Base-by-base conservation (phyloP, 1,284 basidiomycete species). In the Acaromyces ingoldii region DNA sequence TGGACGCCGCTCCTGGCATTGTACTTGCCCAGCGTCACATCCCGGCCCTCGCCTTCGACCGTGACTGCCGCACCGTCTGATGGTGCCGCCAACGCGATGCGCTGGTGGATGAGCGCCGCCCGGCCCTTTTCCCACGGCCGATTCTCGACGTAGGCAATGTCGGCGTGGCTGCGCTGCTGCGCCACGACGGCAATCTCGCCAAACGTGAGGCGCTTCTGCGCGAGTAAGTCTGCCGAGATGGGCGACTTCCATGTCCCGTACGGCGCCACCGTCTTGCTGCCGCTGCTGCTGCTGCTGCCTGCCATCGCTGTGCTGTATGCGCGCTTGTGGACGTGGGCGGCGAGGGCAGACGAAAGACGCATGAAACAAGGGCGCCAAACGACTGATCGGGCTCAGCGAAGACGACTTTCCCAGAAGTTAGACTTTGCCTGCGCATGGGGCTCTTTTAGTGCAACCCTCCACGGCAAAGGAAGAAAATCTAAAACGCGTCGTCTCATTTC, bases 111-210 rank as follows among this genome's bases (percentile, higher is more conserved):
- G 9, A 87, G 74, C 0, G 83, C 83, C 43, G 67, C 78, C 1
- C 85, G 78, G 6, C 85, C 83, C 11, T 74, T 78, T 64, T 87
- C 84, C 13, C 80, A 78, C 0, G 86, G 84, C 7, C 85, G 75
- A 7, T 75, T 77, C 65, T 87, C 85, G 45, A 85, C 63, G 72
- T 84, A 82, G 62, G 84, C 85, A 21, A 85, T 69, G 2, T 36
- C 25, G n/a, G 46, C 37, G 9, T 9, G 6, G 17, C 9, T 28
- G 13, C 1, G 13, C 17, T 19, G 9, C 26, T 13, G 15, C 25
- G 17, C 9, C 13, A 42, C 5, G 5, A 64, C 54, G 17, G 57
- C 37, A 15, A 58, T 53, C 25, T 65, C 63, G 28, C 48, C 48
- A 6, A 69, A 41, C 15, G 42, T 21, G 10, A 55, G 53, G 30